These are phyloP conservation scores for Phytophthora multivora DNA, from an alignment of 352 stramenopile species.

Conservation along the genomic window DNA sequence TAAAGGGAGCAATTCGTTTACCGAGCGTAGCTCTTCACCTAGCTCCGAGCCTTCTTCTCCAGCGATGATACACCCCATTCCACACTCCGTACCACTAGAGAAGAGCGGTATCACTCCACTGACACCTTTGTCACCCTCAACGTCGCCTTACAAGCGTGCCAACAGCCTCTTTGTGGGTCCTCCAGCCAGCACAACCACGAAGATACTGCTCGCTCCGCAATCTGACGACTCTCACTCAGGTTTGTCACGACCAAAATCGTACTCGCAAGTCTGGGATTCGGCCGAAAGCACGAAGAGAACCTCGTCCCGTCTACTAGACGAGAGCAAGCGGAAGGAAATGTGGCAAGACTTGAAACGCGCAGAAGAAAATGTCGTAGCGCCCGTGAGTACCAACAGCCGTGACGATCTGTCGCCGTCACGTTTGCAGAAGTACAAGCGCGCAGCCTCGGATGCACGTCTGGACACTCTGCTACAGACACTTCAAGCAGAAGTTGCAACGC, in stretches of 20 bases:
- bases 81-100: slow-evolving; percentile 13
- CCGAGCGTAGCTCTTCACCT: slow-evolving; percentile 6
- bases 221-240: slow-evolving; percentile 10
- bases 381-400: slow-evolving; percentile 5
- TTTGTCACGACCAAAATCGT: slow-evolving; percentile 31
- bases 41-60: slow-evolving; percentile 17
- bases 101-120: slow-evolving; percentile 12
- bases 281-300: slow-evolving; percentile 32
- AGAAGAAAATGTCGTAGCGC: slow-evolving; percentile 51
- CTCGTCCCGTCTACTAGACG: slow-evolving; percentile 62
- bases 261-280: slow-evolving; percentile 54
- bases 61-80: slow-evolving; percentile 40
- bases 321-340: slow-evolving; percentile 77
- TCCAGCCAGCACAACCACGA: slow-evolving; percentile 13
- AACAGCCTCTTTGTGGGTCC: slow-evolving; percentile 39
- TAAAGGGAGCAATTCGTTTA: slow-evolving; percentile 7
- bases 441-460: slow-evolving; percentile 30
- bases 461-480: slow-evolving; percentile 40
- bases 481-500: slow-evolving; percentile 24
- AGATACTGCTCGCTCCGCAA: slow-evolving; percentile 19
- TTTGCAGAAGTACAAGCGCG: slow-evolving; percentile 22
- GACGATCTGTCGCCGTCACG: slow-evolving; percentile 19
- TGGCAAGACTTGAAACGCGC: slow-evolving; percentile 76
- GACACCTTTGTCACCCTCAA: slow-evolving; percentile 25
- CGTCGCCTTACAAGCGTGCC: slow-evolving; percentile 48